phyloP scores from a whole-genome alignment of 345 rosid genomes.

The Durio zibethinus region DNA sequence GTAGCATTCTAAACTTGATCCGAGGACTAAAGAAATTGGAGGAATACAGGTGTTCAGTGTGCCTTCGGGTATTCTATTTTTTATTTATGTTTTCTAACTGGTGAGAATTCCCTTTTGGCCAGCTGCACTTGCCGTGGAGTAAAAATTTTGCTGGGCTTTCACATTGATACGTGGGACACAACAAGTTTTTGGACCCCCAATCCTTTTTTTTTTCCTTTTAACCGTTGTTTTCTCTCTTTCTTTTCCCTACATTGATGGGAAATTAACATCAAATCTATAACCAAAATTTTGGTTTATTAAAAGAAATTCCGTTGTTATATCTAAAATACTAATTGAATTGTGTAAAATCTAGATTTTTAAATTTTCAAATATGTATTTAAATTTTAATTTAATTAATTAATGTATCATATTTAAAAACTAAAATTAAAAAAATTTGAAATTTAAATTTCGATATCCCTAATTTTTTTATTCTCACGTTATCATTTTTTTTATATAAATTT shows the following conservation, averaged over 20 bases:
- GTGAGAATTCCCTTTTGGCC: constrained; percentile 3
- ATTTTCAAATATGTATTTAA: neutral
- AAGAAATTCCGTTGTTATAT: too few relatives aligned
- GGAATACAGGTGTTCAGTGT: neutral
- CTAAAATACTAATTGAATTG: neutral
- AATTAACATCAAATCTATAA: neutral
- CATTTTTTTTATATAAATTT: too few relatives aligned
- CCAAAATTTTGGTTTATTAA: neutral
- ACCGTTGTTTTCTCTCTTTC: too few relatives aligned
- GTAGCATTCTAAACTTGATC: neutral
- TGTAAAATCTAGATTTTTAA: neutral
- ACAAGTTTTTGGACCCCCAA: neutral
- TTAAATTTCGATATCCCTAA: too few relatives aligned
- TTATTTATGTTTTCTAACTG: neutral
- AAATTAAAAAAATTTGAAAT: too few relatives aligned
- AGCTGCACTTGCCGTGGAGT: constrained; percentile 2
- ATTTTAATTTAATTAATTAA: too few relatives aligned
- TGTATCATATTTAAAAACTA: too few relatives aligned
- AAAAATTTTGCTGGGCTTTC: constrained; percentile 1
- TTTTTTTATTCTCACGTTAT: too few relatives aligned
- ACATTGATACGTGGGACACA: neutral
- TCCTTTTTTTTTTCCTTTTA: neutral
- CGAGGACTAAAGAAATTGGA: neutral
- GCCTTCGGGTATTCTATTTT: neutral
- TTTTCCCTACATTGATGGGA: neutral